Base-by-base conservation (phyloP, 2,329 filamentous ascomycete genomes). In the Aspergillus niger region DNA sequence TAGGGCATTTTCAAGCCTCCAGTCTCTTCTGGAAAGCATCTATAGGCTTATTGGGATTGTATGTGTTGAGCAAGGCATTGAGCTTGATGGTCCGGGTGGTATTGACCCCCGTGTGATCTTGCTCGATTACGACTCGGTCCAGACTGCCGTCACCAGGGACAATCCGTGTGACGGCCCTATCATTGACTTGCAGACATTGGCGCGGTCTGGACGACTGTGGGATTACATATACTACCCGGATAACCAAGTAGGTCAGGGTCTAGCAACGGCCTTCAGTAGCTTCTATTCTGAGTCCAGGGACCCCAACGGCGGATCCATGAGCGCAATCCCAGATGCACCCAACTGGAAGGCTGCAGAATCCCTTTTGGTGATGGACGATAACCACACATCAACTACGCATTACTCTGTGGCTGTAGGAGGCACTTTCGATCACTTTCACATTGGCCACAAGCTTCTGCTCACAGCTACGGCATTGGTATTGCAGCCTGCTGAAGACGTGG, bases 361-460 rank as follows among this genome's bases (percentile, higher is more conserved):
- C 13, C 58, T 72, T 47, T 41, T 75, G 52, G 52, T 52, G 51
- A 61, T 70, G n/a, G 67, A 69, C 13, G 59, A 68, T 36, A 50
- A 60, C 26, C 36, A 51, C 22, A 57, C 64, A 55, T 48, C 62
- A 20, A 57, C 53, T 15, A 64, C 67, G 44, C 85, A 91, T 73
- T 78, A 81, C 61, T 83, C 86, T 13, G 89, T 96, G 53, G 91
- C 89, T 55, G 86, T 98, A 11, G 95, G 94, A 30, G 95, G 95
- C 8, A 99, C 95, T 0, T 99, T 98, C 77, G 95, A 99, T 75
- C 92, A 98, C 76, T 84, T 99, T 22, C 95, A 99, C 73, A 88
- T 91, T 3, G 95, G 95, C 5, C 95, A 99, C 80, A 99, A 98
- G 78, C 83, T 98, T n/a, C 85, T 99, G 20, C 85, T 99, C 20